Base-by-base conservation (phyloP, 176 grass and related monocot species). In the Lolium perenne region DNA sequence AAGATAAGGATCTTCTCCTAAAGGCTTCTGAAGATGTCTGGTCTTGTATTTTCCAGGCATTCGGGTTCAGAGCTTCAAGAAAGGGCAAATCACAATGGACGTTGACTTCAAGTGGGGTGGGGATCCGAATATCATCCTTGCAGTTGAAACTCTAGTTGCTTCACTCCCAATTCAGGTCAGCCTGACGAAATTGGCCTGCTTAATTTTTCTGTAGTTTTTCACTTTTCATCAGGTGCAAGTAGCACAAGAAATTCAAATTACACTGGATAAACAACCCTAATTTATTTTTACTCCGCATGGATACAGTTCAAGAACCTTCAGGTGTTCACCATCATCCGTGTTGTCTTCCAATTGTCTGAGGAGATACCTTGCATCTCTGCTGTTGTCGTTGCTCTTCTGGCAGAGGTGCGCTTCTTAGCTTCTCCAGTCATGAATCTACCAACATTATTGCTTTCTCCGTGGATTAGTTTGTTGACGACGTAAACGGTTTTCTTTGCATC, bases 361-460 rank as follows among this genome's bases (percentile, higher is more conserved):
- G 97, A 99, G 85, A 99, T 96, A 69, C 97, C 97, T 38, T 96
- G 94, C 80, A 96, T 96, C 71, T 96, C 97, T 50, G 97, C 94
- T 91, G 92, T 94, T 63, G 97, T 96, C 50, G 69, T 99, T 68
- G 97, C 97, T 87, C 94, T 99, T 63, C 88, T 99, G 58, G 90
- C 97, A 57, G 97, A 99, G 77, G 94, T 94, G 80, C 41, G 83
- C 41, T 70, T 77, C 77, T 81, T 81, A 14, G 47, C 20, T 69
- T 25, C 20, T 62, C 9, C 20, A 12, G 10, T 21, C 16, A 41
- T 38, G 56, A 5, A 83, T 5, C 32, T 25, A 47, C 26, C 22
- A 17, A 57, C 6, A 57, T 15, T 7, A 21, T 7, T 63, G 20
- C 21, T 82, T 48, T 77, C 6, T 60, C 18, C 53, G 20, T 71